These are phyloP conservation scores for Saccharomyces pastorianus DNA, from an alignment of 1,139 yeast genomes.

Conservation along the genomic window DNA sequence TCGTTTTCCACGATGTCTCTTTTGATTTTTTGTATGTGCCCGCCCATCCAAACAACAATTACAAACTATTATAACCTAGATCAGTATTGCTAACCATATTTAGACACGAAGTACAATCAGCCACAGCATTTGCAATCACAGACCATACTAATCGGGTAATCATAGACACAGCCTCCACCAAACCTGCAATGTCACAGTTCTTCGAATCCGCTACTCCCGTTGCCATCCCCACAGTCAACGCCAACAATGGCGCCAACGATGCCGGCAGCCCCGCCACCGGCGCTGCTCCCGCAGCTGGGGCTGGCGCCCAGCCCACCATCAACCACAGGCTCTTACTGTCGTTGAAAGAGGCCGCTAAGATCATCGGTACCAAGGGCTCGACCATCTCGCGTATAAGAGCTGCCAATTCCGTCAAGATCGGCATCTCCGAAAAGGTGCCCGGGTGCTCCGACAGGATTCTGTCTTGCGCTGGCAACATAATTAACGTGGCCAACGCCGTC, in stretches of 20 bases:
- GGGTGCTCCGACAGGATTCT: constrained; percentile 82
- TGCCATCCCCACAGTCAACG: neutral
- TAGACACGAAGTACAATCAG: too few relatives aligned
- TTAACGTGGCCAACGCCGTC: constrained; percentile 64
- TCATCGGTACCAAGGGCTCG: constrained; percentile 80
- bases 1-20: neutral
- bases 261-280: constrained; percentile 6
- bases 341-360: constrained; percentile 83
- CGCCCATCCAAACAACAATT: neutral
- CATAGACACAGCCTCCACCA: neutral
- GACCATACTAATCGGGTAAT: too few relatives aligned
- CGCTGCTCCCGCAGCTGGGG: constrained; percentile 1
- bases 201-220: neutral
- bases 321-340: constrained; percentile 59
- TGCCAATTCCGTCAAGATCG: constrained; percentile 76
- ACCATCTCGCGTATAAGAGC: constrained; percentile 74
- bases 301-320: constrained; percentile 7
- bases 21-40: neutral
- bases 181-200: neutral
- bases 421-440: constrained; percentile 72
- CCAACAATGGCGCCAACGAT: constrained; percentile 1
- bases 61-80: neutral
- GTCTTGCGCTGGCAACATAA: constrained; percentile 73
- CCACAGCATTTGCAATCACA: too few relatives aligned
- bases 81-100: neutral